A percentile compares a stretch with the other conserved stretches of the same genome.
Evolutionary conservation across 2,329 filamentous ascomycete species (phyloP).

Genomic region (Ophiostoma australiae): DNA sequence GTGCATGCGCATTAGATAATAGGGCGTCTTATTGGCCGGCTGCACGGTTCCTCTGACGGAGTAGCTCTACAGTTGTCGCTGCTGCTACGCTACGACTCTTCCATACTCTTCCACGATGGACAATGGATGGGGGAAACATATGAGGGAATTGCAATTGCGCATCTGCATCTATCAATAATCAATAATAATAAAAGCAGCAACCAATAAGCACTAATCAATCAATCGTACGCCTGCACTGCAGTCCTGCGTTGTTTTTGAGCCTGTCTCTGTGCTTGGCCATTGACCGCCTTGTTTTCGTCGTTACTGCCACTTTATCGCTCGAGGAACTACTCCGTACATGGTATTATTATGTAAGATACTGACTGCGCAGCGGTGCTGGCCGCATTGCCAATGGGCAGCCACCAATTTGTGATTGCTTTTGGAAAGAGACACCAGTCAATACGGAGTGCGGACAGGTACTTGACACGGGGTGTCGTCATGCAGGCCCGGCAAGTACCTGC

Average conservation of each 20-base stretch:
- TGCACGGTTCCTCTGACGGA: not conserved
- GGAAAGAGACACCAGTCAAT: not conserved
- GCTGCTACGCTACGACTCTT: not conserved
- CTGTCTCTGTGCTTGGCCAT: not conserved
- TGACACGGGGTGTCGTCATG: conserved; percentile 4
- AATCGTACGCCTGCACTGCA: no score
- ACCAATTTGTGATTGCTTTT: conserved; percentile 5
- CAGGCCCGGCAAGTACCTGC: not conserved
- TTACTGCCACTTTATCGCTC: conserved; percentile 7
- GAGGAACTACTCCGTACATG: no score
- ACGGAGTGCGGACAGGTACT: not conserved
- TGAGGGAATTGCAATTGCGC: not conserved
- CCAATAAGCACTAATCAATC: no score
- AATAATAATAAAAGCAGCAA: no score
- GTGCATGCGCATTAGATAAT: conserved; percentile 6
- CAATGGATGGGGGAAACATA: not conserved
- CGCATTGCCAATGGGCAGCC: conserved; percentile 2
- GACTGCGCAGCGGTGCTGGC: not conserved
- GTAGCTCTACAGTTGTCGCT: not conserved
- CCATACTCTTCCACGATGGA: not conserved
- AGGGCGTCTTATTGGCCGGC: not conserved
- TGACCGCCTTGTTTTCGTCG: not conserved
- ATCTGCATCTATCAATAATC: not conserved
- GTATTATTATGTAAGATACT: no score
- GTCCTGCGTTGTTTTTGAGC: no score